These are phyloP conservation scores for Vitis hybrid DNA, from an alignment of 177 flowering plant species.

Conservation along the genomic window DNA sequence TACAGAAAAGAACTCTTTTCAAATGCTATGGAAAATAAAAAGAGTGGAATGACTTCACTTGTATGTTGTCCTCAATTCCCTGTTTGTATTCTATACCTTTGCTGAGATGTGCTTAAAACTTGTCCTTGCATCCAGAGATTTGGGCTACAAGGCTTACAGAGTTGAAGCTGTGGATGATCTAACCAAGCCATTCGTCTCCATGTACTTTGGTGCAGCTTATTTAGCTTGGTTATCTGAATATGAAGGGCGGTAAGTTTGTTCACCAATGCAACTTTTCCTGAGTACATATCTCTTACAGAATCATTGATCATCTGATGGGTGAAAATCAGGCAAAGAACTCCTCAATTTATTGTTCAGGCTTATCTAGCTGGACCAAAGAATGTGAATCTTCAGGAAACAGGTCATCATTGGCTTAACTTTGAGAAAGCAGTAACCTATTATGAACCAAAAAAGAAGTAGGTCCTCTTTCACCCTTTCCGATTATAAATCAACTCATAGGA, in stretches of 20 bases:
- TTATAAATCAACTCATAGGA: no score
- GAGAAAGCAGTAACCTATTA: slow-evolving; percentile 57
- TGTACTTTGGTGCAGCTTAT: slow-evolving; percentile 94
- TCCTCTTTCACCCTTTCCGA: neutral
- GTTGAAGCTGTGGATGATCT: slow-evolving; percentile 68
- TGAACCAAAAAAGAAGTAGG: slow-evolving; percentile 49
- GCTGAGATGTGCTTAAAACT: slow-evolving; percentile 9
- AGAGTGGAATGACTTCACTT: neutral
- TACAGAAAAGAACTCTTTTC: neutral
- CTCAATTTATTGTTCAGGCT: slow-evolving; percentile 77
- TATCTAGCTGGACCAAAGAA: slow-evolving; percentile 76
- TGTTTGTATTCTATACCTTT: neutral
- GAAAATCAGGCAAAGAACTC: slow-evolving; percentile 61
- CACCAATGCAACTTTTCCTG: neutral
- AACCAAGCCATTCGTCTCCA: slow-evolving; percentile 68
- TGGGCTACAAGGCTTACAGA: slow-evolving; percentile 68
- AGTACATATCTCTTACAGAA: neutral
- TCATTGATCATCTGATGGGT: neutral
- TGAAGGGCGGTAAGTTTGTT: slow-evolving; percentile 63
- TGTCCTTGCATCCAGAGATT: slow-evolving; percentile 45
- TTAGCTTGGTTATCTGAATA: slow-evolving; percentile 71
- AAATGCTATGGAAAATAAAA: neutral
- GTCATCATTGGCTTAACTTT: slow-evolving; percentile 68
- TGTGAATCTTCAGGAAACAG: slow-evolving; percentile 57
- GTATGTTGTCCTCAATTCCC: neutral